Evolutionary conservation across 345 rosid genomes (phyloP), one percentile per base, ranked within the genome.

Genomic region (Combretum micranthum): DNA sequence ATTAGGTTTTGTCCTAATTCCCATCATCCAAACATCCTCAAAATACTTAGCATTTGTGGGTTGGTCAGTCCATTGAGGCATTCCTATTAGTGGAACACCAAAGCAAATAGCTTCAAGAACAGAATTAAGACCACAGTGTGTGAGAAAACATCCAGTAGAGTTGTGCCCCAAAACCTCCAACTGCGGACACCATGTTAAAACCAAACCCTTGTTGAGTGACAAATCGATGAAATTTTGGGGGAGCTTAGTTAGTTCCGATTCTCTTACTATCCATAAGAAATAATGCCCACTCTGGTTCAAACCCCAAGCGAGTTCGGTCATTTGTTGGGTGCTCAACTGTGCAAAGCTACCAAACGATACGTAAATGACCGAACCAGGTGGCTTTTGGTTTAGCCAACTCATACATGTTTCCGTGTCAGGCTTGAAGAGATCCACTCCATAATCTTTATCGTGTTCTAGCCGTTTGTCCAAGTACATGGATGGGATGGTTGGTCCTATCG

Each of bases 301-400:
- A 9, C 64, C 70, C 59, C 59, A 66, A 21, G 49, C 57, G 5
- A 59, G 42, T 44, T 66, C 70, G 42, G 47, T 47, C 64, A 66
- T 60, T 50, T 66, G 65, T 7, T 66, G 60, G 11, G 17, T 50
- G 42, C 56, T 47, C 15, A 66, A 53, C 0, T 16, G 13, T 15
- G 70, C 25, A 43, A 39, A 0, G 46, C 70, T 66, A 1, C 70
- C 70, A 47, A 66, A 66, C 3, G 70, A 54, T 17, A 55, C 59
- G 44, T 60, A 66, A 23, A 47, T 57, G 15, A 64, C 68, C 4
- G 52, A 65, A 12, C 45, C 53, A 42, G 25, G 16, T 50, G 25
- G 6, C 39, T 17, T 12, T 19, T 21, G 22, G 51, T 47, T 51
- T 2, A 57, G 53, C 62, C 57, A 65, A 2, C 44, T 57, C 52